These are phyloP conservation scores for Catunica adiposa DNA, from an alignment of 2,329 filamentous ascomycete species.

Conservation along the genomic window DNA sequence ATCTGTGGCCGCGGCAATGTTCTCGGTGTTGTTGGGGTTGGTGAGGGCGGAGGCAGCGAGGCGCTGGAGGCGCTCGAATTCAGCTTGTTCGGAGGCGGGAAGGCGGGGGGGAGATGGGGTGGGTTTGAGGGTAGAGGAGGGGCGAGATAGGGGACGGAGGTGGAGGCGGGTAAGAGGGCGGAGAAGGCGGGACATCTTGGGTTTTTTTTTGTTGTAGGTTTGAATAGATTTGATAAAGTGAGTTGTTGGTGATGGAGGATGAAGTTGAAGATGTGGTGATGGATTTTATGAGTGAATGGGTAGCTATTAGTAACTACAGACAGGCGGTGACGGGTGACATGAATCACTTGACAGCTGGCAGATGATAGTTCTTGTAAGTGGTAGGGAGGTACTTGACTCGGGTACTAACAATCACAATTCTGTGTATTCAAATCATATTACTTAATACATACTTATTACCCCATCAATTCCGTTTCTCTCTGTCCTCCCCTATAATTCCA, in stretches of 20 bases:
- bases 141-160: slow-evolving; percentile 16
- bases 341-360: not conserved
- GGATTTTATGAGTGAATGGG: not conserved
- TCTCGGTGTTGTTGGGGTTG: slow-evolving; percentile 20
- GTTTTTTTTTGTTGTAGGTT: too few relatives aligned
- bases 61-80: slow-evolving; percentile 75
- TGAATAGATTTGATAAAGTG: not conserved
- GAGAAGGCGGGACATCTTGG: slow-evolving; percentile 8
- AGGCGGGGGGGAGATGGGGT: slow-evolving; percentile 68
- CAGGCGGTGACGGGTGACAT: not conserved
- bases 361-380: too few relatives aligned
- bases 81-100: slow-evolving; percentile 72
- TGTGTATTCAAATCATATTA: too few relatives aligned
- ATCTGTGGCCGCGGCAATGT: slow-evolving; percentile 18
- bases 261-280: not conserved
- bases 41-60: slow-evolving; percentile 32
- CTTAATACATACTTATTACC: too few relatives aligned
- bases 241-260: not conserved
- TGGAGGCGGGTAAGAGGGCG: slow-evolving; percentile 14
- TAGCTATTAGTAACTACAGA: not conserved
- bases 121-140: slow-evolving; percentile 28
- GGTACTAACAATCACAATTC: too few relatives aligned
- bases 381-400: too few relatives aligned
- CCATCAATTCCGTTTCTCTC: not conserved
- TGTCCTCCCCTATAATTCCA: not conserved